These are phyloP conservation scores for Physaria fendleri DNA, from an alignment of 345 rosid genomes.

Conservation along the genomic window DNA sequence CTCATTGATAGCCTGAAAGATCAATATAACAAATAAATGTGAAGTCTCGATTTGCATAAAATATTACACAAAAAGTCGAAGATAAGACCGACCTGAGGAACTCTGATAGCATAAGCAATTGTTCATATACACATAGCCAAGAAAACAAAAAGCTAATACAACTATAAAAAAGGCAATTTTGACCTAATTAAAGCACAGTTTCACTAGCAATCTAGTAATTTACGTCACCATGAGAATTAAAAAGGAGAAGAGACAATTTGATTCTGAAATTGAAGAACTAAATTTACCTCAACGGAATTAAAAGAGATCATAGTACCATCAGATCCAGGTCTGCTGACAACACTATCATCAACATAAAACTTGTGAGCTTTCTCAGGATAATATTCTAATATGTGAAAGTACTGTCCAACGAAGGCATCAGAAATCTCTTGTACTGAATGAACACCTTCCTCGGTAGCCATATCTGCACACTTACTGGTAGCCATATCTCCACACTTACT, in stretches of 20 bases:
- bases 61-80: not conserved
- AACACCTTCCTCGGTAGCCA: slow-evolving; percentile 34
- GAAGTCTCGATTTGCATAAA: not conserved
- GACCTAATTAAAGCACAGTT: not conserved
- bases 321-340: slow-evolving; percentile 20
- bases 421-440: not conserved
- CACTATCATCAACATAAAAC: slow-evolving; percentile 13
- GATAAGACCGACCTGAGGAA: not conserved
- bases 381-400: not conserved
- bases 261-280: not conserved
- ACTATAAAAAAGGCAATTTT: not conserved
- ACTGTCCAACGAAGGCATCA: slow-evolving; percentile 19
- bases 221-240: not conserved
- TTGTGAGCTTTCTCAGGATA: not conserved
- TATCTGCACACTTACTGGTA: slow-evolving; percentile 23
- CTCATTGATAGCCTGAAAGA: too few relatives aligned
- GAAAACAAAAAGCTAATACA: not conserved
- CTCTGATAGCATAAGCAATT: not conserved
- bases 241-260: not conserved
- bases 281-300: slow-evolving; percentile 23
- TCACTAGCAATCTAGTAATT: too few relatives aligned
- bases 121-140: not conserved
- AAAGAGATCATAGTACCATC: slow-evolving; percentile 32
- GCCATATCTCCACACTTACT: too few relatives aligned
- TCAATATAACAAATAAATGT: not conserved